Conservation (phyloP, 225 moss, liverwort and hornwort species). For the Bryoerythrophyllum caledonicum region DNA sequence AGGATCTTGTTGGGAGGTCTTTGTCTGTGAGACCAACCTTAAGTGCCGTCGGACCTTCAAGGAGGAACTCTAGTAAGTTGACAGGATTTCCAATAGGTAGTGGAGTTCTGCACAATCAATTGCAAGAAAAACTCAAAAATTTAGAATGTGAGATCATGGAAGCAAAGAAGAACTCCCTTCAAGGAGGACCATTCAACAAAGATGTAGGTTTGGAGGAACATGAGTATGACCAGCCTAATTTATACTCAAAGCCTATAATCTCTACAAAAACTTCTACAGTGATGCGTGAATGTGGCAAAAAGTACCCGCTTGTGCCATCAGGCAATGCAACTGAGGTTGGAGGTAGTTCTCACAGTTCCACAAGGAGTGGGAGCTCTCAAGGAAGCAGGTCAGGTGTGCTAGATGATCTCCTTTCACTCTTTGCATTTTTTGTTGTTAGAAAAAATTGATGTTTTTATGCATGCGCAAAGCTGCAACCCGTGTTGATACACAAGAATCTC, state of each 20-base stretch:
- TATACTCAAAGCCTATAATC: conserved; percentile 6
- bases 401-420: conserved; percentile 16
- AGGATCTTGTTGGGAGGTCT: no score
- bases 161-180: conserved; percentile 20
- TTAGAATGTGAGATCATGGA: conserved; percentile 34
- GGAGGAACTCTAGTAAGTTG: conserved; percentile 14
- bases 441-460: not conserved
- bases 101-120: conserved; percentile 19
- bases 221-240: conserved; percentile 16
- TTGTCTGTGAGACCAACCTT: no score
- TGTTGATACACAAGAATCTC: no score
- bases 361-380: conserved; percentile 30
- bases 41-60: no score
- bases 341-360: conserved; percentile 41
- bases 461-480: no score
- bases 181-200: conserved; percentile 24
- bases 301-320: conserved; percentile 12
- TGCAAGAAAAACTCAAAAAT: conserved; percentile 33
- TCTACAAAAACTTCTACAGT: conserved; percentile 31
- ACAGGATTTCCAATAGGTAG: conserved; percentile 8
- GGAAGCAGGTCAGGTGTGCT: conserved; percentile 53
- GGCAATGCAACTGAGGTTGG: conserved; percentile 30
- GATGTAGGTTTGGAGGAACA: conserved; percentile 22
- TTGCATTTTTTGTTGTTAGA: not conserved
- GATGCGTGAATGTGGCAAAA: conserved; percentile 28